These are phyloP conservation scores for Aeschynomene evenia DNA, from an alignment of 306 rosid species.

Conservation along the genomic window DNA sequence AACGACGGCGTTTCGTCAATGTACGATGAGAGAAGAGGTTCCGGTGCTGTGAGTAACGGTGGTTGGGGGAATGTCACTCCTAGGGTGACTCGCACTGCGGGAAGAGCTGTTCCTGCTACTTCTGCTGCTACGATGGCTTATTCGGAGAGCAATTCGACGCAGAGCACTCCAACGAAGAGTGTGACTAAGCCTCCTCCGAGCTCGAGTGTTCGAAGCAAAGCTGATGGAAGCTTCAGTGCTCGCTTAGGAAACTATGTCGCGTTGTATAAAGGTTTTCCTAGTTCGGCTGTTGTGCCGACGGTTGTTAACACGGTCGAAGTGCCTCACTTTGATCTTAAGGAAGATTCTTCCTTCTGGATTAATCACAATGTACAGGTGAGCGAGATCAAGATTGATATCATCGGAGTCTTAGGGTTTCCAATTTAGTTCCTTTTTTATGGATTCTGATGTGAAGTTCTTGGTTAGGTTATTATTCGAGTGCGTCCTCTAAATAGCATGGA, in stretches of 20 bases:
- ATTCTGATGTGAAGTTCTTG: conserved; percentile 17
- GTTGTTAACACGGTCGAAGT: conserved; percentile 82
- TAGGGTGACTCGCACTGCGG: conserved; percentile 43
- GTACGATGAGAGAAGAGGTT: conserved; percentile 49
- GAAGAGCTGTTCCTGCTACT: conserved; percentile 42
- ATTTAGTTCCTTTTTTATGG: neutral
- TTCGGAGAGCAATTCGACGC: conserved; percentile 73
- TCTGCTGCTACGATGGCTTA: conserved; percentile 32
- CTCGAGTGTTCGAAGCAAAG: conserved; percentile 60
- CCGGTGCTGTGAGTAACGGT: conserved; percentile 44
- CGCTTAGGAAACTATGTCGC: conserved; percentile 60
- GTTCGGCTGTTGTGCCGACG: conserved; percentile 43
- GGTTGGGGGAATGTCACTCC: conserved; percentile 60
- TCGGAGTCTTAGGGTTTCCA: neutral
- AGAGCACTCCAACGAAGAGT: conserved; percentile 86
- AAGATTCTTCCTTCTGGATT: conserved; percentile 94
- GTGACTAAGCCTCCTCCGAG: conserved; percentile 69
- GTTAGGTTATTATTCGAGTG: conserved; percentile 85
- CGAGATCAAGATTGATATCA: neutral
- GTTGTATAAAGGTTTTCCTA: conserved; percentile 73
- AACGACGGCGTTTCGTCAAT: conserved; percentile 41
- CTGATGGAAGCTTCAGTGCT: conserved; percentile 56
- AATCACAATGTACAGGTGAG: conserved; percentile 96
- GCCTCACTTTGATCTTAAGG: conserved; percentile 96
- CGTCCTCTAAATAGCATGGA: conserved; percentile 95